Evolutionary conservation across 2,329 filamentous ascomycete species (phyloP).

Genomic region (Pyrenochaeta sp.): DNA sequence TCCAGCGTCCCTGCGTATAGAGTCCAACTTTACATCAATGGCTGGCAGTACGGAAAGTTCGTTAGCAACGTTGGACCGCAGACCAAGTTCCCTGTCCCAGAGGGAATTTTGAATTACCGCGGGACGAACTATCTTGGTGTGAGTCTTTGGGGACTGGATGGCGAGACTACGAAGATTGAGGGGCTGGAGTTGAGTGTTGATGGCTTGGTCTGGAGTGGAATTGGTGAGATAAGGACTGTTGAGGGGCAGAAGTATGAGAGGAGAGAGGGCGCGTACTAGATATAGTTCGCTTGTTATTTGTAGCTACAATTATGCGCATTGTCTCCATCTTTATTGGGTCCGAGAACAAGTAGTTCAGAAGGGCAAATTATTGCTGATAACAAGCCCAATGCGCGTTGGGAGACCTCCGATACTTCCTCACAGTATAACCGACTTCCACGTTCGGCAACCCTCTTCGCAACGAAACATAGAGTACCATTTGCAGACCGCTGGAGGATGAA

Average conservation of each 20-base stretch:
- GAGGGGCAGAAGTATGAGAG: constrained; percentile 56
- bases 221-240: constrained; percentile 57
- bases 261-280: constrained; percentile 62
- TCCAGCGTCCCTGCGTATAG: constrained; percentile 58
- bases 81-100: constrained; percentile 73
- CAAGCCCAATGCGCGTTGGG: too few species aligned
- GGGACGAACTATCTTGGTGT: constrained; percentile 75
- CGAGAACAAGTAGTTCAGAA: too few species aligned
- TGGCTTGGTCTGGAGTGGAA: constrained; percentile 61
- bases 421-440: too few species aligned
- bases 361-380: too few species aligned
- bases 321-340: too few species aligned
- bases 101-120: constrained; percentile 75
- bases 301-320: too few species aligned
- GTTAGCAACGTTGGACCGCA: constrained; percentile 81
- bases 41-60: constrained; percentile 76
- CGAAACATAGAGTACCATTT: too few species aligned
- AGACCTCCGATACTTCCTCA: too few species aligned
- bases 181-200: constrained; percentile 61
- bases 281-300: background rate
- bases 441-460: too few species aligned
- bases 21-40: constrained; percentile 75
- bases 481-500: too few species aligned
- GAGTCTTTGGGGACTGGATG: constrained; percentile 72
- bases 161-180: constrained; percentile 64